A percentile compares a stretch with the other conserved stretches of the same genome.
phyloP scores from a whole-genome alignment of 2,329 filamentous ascomycete species.

The Fusarium marasasianum region DNA sequence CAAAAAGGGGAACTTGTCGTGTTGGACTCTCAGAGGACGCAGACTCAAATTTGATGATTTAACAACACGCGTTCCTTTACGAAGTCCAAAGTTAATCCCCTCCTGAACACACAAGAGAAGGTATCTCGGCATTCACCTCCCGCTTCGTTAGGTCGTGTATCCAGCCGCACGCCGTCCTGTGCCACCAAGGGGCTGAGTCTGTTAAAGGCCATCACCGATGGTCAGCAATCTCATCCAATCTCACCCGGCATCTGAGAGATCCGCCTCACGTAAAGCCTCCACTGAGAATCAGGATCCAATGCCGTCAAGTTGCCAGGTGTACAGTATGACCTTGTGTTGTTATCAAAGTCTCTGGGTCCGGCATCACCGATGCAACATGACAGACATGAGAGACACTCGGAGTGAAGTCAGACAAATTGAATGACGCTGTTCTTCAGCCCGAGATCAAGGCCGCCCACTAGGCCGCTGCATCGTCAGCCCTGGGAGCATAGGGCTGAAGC shows the following conservation, averaged over 20 bases:
- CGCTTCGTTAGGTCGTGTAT: neutral
- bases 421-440: neutral
- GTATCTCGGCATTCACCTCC: neutral
- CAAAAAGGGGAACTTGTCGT: constrained; percentile 30
- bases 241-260: constrained; percentile 22
- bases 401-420: neutral
- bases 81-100: constrained; percentile 3
- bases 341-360: neutral
- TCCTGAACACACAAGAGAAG: neutral
- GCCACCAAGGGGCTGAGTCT: constrained; percentile 29
- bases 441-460: constrained; percentile 19
- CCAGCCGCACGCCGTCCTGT: constrained; percentile 18
- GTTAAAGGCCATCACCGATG: constrained; percentile 9
- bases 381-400: neutral
- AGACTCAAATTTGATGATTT: constrained; percentile 18
- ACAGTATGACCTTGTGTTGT: constrained; percentile 5
- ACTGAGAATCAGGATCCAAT: neutral
- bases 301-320: neutral
- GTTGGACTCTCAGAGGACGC: constrained; percentile 21
- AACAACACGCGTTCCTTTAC: constrained; percentile 1
- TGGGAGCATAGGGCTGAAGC: constrained; percentile 35
- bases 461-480: constrained; percentile 25
- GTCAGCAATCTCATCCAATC: constrained; percentile 35
- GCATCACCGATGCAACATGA: constrained; percentile 11
- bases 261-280: constrained; percentile 22